phyloP scores from a whole-genome alignment of 129 eudicot species.

The Scalesia atractyloides region DNA sequence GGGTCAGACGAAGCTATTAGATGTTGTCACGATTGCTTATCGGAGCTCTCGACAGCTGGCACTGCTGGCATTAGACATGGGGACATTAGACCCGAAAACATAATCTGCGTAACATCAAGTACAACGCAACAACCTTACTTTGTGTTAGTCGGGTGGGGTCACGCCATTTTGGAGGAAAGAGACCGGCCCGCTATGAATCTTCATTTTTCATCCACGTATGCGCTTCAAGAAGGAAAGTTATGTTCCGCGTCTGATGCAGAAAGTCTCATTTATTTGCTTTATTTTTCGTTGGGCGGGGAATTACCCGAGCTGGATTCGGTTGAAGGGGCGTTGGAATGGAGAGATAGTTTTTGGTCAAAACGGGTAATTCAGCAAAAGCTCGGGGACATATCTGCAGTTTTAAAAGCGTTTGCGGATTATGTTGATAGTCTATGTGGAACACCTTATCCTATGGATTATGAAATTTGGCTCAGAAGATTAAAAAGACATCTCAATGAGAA shows the following conservation, averaged over 20 bases:
- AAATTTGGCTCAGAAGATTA: constrained; percentile 84
- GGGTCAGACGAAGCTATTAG: constrained; percentile 72
- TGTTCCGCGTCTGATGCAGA: constrained; percentile 98
- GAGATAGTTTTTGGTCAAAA: constrained; percentile 89
- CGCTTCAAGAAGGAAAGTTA: constrained; percentile 92
- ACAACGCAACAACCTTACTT: constrained; percentile 47
- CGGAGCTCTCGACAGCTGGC: constrained; percentile 72
- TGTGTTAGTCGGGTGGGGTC: constrained; percentile 93
- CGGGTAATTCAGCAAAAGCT: constrained; percentile 90
- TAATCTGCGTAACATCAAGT: constrained; percentile 65
- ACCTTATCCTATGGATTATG: constrained; percentile 86
- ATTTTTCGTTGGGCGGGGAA: constrained; percentile 72
- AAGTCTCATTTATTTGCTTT: constrained; percentile 87
- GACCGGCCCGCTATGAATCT: constrained; percentile 94
- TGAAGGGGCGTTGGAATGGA: constrained; percentile 95
- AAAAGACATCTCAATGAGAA: constrained; percentile 64
- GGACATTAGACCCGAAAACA: constrained; percentile 86
- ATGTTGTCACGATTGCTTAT: constrained; percentile 96
- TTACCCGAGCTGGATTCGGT: constrained; percentile 90
- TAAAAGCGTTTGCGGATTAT: constrained; percentile 96
- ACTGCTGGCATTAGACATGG: constrained; percentile 90
- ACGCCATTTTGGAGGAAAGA: constrained; percentile 88
- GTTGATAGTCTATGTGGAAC: constrained; percentile 97
- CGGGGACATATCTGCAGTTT: constrained; percentile 93
- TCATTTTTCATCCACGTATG: constrained; percentile 93